Evolutionary conservation across 495 filamentous ascomycete species (phyloP).

Genomic region (Usnea hakonensis): DNA sequence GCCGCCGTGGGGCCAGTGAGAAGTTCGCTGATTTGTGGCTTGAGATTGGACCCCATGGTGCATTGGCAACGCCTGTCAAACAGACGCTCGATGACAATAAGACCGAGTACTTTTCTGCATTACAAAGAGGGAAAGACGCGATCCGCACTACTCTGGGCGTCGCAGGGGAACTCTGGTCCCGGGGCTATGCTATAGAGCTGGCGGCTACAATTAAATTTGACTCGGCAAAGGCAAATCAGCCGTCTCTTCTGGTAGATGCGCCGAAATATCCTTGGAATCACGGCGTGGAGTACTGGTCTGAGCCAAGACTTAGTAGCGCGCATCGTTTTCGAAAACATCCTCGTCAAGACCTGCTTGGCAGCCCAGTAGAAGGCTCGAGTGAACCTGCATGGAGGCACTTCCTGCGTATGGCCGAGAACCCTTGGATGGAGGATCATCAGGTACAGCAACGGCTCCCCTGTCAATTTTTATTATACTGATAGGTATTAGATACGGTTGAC

Average conservation of each 20-base stretch:
- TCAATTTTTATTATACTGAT: constrained; percentile 12
- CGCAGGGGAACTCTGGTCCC: neutral
- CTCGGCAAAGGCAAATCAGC: neutral
- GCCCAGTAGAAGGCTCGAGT: constrained; percentile 28
- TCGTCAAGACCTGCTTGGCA: constrained; percentile 40
- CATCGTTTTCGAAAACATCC: constrained; percentile 37
- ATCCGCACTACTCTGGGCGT: neutral
- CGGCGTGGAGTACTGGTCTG: constrained; percentile 35
- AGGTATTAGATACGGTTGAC: neutral
- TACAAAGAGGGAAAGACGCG: neutral
- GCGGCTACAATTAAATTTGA: neutral
- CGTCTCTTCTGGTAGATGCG: constrained; percentile 22
- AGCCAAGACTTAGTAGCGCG: constrained; percentile 35
- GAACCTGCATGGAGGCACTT: constrained; percentile 36
- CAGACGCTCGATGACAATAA: constrained; percentile 34
- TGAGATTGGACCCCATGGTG: constrained; percentile 58
- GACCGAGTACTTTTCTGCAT: constrained; percentile 1
- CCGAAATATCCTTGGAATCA: constrained; percentile 40
- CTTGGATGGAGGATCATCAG: constrained; percentile 44
- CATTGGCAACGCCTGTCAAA: constrained; percentile 50
- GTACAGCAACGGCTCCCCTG: constrained; percentile 27
- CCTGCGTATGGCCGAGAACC: constrained; percentile 31
- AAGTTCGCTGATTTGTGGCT: constrained; percentile 33
- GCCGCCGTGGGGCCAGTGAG: neutral
- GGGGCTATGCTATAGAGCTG: neutral